phyloP scores from a whole-genome alignment of 305 asterid genomes.

The Euphrasia arctica region DNA sequence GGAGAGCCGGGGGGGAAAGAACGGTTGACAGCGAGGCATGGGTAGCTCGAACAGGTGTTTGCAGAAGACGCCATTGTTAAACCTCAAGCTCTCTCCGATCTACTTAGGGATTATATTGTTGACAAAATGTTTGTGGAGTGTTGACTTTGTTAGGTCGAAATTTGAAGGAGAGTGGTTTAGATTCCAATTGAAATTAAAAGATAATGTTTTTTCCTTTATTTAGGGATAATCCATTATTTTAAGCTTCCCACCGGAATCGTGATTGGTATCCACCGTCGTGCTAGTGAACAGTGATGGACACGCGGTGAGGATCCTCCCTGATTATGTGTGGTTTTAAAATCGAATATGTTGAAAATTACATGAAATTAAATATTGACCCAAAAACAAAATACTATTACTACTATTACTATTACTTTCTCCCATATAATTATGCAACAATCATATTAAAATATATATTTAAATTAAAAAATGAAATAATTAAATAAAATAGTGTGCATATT shows the following conservation, averaged over 20 bases:
- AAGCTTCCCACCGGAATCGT: conserved; percentile 26
- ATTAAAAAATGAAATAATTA: too few species aligned
- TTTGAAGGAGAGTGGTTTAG: conserved; percentile 15
- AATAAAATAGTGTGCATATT: too few species aligned
- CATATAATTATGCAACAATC: too few species aligned
- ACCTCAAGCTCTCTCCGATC: conserved; percentile 4
- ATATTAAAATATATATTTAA: too few species aligned
- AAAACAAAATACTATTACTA: too few species aligned
- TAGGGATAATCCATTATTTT: conserved; percentile 24
- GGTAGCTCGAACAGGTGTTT: conserved; percentile 25
- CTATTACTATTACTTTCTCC: too few species aligned
- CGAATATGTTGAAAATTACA: too few species aligned
- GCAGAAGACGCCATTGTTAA: conserved; percentile 34
- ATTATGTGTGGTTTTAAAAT: neutral
- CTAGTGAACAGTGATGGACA: conserved; percentile 1
- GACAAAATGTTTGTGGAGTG: conserved; percentile 5
- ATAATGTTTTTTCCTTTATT: neutral
- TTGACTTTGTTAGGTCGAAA: conserved; percentile 20
- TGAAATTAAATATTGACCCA: too few species aligned
- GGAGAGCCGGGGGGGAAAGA: conserved; percentile 26
- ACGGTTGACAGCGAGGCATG: conserved; percentile 31
- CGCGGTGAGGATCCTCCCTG: conserved; percentile 5
- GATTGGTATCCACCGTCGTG: neutral
- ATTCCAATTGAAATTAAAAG: conserved; percentile 18
- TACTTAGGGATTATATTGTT: neutral